Evolutionary conservation across 805 yeast species (phyloP).

Genomic region (Candida coleopterorum): DNA sequence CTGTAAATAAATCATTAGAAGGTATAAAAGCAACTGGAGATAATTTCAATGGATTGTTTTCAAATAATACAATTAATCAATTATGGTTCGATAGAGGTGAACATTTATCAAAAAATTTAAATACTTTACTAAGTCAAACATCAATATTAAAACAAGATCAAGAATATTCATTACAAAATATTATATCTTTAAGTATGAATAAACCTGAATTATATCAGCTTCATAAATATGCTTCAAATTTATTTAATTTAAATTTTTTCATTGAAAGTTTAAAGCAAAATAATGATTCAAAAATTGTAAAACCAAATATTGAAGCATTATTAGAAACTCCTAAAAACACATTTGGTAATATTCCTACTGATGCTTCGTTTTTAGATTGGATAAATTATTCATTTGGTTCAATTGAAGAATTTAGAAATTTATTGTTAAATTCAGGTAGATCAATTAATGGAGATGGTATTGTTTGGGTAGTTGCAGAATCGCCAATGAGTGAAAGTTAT

Average conservation of each 20-base stretch:
- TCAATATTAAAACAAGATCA: slow-evolving; percentile 14
- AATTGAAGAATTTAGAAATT: slow-evolving; percentile 65
- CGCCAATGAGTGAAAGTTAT: slow-evolving; percentile 23
- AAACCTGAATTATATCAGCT: slow-evolving; percentile 42
- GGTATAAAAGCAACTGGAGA: slow-evolving; percentile 20
- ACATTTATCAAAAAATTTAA: slow-evolving; percentile 29
- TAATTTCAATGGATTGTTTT: slow-evolving; percentile 33
- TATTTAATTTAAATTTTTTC: slow-evolving; percentile 47
- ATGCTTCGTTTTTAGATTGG: slow-evolving; percentile 39
- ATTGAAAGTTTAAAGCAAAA: slow-evolving; percentile 38
- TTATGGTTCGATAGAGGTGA: slow-evolving; percentile 38
- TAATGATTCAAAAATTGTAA: slow-evolving; percentile 10
- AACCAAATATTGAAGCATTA: slow-evolving; percentile 27
- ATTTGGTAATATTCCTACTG: slow-evolving; percentile 30
- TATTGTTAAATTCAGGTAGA: slow-evolving; percentile 63
- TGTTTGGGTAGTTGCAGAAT: slow-evolving; percentile 80
- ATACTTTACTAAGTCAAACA: slow-evolving; percentile 24
- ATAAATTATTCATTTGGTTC: slow-evolving; percentile 69
- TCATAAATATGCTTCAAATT: slow-evolving; percentile 41
- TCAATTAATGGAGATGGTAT: slow-evolving; percentile 84
- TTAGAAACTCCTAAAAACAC: slow-evolving; percentile 42
- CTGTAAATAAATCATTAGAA: slow-evolving; percentile 28
- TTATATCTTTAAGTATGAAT: slow-evolving; percentile 39
- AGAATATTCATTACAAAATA: slow-evolving; percentile 21
- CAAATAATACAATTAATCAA: slow-evolving; percentile 27